phyloP scores from a whole-genome alignment of 73 alveolate genomes.

The Effrenium voratum region DNA sequence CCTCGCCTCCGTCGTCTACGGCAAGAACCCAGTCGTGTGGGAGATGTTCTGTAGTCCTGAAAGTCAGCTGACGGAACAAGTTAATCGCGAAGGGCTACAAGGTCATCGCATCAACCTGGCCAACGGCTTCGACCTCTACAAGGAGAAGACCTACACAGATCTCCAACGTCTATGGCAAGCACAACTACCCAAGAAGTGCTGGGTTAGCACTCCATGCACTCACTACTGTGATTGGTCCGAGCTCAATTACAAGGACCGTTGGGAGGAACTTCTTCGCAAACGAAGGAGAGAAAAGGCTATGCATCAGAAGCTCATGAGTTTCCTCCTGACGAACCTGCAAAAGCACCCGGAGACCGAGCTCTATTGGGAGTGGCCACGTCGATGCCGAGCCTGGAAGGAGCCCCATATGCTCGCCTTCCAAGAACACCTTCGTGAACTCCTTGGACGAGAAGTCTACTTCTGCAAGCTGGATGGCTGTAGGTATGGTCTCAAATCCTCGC shows the following conservation, averaged over 20 bases:
- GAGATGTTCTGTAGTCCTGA: too few species aligned
- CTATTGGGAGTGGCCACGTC: constrained; percentile 14
- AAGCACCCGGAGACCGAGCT: background rate
- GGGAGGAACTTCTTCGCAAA: background rate
- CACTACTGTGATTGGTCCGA: constrained; percentile 2
- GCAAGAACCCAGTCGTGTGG: too few species aligned
- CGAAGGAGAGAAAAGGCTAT: background rate
- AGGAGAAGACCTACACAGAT: background rate
- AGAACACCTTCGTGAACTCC: background rate
- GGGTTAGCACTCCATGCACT: background rate
- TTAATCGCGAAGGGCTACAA: background rate
- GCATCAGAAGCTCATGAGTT: background rate
- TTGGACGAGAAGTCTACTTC: background rate
- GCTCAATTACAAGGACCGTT: background rate
- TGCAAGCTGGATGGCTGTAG: background rate
- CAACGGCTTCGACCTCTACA: constrained; percentile 35
- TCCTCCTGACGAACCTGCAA: background rate
- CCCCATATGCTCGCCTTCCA: background rate
- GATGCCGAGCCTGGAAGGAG: constrained; percentile 8
- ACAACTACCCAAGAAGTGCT: background rate
- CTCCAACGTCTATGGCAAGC: background rate
- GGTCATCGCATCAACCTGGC: background rate
- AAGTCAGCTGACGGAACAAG: background rate
- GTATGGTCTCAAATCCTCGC: background rate
- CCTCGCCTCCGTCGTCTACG: too few species aligned